Percentiles rank a stretch among this genome's conserved stretches.
Evolutionary conservation across 106 monocot genomes (phyloP).

Genomic region (Dioscorea dumetorum): DNA sequence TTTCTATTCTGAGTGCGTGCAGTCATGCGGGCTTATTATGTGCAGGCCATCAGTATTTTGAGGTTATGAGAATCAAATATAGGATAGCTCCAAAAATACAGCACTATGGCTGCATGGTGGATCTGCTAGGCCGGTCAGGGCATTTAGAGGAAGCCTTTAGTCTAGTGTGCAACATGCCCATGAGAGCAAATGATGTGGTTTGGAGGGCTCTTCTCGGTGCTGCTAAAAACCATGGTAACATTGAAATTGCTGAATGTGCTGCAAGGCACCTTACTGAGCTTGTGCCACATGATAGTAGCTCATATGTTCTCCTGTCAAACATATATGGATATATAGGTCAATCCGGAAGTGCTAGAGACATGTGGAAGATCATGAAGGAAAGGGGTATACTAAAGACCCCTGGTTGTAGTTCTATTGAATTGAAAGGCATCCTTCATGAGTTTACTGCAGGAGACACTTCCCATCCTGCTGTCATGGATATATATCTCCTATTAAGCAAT

Average conservation of each 20-base stretch:
- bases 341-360: conserved; percentile 19
- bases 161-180: conserved; percentile 31
- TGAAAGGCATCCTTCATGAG: conserved; percentile 28
- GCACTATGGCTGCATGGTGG: conserved; percentile 68
- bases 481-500: conserved; percentile 16
- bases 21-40: conserved; percentile 43
- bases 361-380: conserved; percentile 51
- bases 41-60: conserved; percentile 37
- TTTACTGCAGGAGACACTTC: conserved; percentile 32
- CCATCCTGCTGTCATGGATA: conserved; percentile 26
- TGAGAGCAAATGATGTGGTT: conserved; percentile 44
- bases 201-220: conserved; percentile 59
- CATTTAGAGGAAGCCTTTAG: conserved; percentile 32
- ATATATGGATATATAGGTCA: conserved; percentile 41
- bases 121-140: conserved; percentile 54
- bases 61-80: conserved; percentile 38
- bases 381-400: conserved; percentile 36
- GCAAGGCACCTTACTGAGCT: conserved; percentile 38
- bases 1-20: conserved; percentile 49
- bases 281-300: conserved; percentile 39
- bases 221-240: conserved; percentile 29
- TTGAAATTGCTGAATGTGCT: conserved; percentile 40
- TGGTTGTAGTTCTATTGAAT: conserved; percentile 44
- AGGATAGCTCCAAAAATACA: conserved; percentile 42
- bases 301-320: conserved; percentile 46